A percentile compares a stretch with the other conserved stretches of the same genome.
Evolutionary conservation across 108 stramenopile genomes (phyloP).

Genomic region (Nannochloropsis salina): DNA sequence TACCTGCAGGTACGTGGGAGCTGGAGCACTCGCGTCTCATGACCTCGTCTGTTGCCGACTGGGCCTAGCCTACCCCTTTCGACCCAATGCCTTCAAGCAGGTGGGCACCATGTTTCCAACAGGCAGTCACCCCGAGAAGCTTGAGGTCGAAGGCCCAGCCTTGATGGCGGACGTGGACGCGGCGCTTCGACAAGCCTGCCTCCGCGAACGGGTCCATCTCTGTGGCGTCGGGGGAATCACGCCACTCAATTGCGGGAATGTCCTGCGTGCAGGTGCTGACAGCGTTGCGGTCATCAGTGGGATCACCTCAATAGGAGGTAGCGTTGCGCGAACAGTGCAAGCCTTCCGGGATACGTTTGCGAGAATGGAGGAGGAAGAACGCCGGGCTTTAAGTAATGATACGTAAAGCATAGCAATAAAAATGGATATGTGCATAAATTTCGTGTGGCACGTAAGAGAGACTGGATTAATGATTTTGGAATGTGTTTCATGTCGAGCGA

Average conservation of each 20-base stretch:
- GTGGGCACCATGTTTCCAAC: conserved; percentile 20
- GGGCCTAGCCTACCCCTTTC: too few species aligned
- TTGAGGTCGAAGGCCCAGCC: not conserved
- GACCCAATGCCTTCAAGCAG: not conserved
- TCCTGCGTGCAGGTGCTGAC: conserved; percentile 13
- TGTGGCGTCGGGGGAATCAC: conserved; percentile 4
- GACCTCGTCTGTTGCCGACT: too few species aligned
- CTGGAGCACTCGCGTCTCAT: too few species aligned
- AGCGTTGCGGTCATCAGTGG: conserved; percentile 23
- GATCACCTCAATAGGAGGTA: not conserved
- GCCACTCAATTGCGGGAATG: not conserved
- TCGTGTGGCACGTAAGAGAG: too few species aligned
- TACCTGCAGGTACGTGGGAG: not conserved
- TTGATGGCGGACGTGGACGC: not conserved
- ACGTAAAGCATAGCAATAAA: too few species aligned
- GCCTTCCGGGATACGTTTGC: conserved; percentile 2
- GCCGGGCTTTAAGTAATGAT: too few species aligned
- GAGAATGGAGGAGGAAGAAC: not conserved
- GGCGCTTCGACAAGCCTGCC: not conserved
- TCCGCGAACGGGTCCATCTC: not conserved
- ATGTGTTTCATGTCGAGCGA: too few species aligned
- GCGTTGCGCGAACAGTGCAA: not conserved
- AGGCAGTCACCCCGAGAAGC: conserved; percentile 18
- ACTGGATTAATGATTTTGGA: too few species aligned
- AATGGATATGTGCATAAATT: too few species aligned